Percentiles rank a stretch among this genome's conserved stretches.
phyloP scores from a whole-genome alignment of 768 basidiomycete genomes.

The Nidularia pulvinata region DNA sequence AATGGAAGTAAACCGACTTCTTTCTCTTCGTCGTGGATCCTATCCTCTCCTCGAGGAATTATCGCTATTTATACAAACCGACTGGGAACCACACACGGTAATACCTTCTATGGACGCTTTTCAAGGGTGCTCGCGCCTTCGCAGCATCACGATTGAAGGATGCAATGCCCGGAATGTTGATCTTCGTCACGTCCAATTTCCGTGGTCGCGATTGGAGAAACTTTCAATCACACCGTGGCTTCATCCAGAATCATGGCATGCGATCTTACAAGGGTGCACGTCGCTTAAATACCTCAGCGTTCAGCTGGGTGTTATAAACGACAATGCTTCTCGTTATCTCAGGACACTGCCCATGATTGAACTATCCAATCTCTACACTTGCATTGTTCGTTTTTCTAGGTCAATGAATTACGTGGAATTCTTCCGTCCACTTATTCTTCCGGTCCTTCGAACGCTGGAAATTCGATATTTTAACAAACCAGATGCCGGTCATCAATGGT shows the following conservation, averaged over 20 bases:
- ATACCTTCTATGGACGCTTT: background rate
- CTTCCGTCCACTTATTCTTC: conserved; percentile 5
- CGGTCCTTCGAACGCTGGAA: conserved; percentile 1
- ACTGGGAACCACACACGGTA: background rate
- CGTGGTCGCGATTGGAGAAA: background rate
- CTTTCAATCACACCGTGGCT: too few relatives aligned
- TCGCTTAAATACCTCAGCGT: too few relatives aligned
- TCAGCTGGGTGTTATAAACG: too few relatives aligned
- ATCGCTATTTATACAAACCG: background rate
- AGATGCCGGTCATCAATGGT: conserved; percentile 1
- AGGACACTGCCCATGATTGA: background rate
- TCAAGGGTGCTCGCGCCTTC: background rate
- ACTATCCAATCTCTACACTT: background rate
- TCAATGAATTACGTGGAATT: conserved; percentile 1
- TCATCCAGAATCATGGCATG: too few relatives aligned
- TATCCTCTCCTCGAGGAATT: background rate
- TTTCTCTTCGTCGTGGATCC: background rate
- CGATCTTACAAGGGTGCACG: too few relatives aligned
- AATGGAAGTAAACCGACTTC: background rate
- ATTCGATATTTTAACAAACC: conserved; percentile 5
- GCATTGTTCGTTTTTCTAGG: background rate
- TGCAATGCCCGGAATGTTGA: background rate
- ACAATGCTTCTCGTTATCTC: too few relatives aligned
- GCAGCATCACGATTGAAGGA: background rate
- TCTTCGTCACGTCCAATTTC: background rate